Conservation (phyloP, 2,329 filamentous ascomycete species). For the Septoria petroselini region DNA sequence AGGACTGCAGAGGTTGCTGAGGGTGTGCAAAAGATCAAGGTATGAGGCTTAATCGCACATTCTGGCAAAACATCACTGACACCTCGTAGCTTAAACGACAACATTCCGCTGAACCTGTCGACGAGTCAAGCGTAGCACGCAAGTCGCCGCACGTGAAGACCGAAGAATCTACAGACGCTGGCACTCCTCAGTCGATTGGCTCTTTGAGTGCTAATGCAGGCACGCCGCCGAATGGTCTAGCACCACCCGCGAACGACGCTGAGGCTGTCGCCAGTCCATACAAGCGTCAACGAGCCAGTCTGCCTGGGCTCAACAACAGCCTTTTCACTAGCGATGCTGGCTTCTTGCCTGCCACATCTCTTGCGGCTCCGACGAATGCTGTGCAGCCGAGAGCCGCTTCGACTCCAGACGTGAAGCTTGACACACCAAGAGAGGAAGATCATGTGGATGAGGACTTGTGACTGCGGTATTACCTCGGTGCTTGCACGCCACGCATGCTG, state of each 20-base stretch:
- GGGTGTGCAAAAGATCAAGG: conserved; percentile 77
- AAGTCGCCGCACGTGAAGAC: conserved; percentile 43
- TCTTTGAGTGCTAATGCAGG: conserved; percentile 35
- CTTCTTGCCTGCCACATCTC: conserved; percentile 21
- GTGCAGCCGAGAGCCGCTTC: conserved; percentile 36
- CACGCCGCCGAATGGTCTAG: conserved; percentile 34
- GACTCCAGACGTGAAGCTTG: conserved; percentile 27
- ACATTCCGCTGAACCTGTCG: conserved; percentile 69
- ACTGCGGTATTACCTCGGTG: conserved; percentile 19
- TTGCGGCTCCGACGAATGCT: conserved; percentile 13
- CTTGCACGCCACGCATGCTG: background rate
- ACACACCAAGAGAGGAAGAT: conserved; percentile 36
- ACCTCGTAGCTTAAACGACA: conserved; percentile 69
- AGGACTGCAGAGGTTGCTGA: conserved; percentile 73
- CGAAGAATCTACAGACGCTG: conserved; percentile 43
- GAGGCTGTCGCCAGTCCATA: conserved; percentile 65
- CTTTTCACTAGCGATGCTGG: conserved; percentile 24
- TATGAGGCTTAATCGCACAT: conserved; percentile 43
- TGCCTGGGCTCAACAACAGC: conserved; percentile 40
- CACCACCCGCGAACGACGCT: conserved; percentile 37
- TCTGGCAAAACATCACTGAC: conserved; percentile 21
- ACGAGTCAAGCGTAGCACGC: conserved; percentile 41
- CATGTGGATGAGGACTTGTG: conserved; percentile 47
- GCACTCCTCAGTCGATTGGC: conserved; percentile 40
- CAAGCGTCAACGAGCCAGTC: conserved; percentile 69